phyloP scores from a whole-genome alignment of 2,329 filamentous ascomycete species.

The Cadophora sp. region DNA sequence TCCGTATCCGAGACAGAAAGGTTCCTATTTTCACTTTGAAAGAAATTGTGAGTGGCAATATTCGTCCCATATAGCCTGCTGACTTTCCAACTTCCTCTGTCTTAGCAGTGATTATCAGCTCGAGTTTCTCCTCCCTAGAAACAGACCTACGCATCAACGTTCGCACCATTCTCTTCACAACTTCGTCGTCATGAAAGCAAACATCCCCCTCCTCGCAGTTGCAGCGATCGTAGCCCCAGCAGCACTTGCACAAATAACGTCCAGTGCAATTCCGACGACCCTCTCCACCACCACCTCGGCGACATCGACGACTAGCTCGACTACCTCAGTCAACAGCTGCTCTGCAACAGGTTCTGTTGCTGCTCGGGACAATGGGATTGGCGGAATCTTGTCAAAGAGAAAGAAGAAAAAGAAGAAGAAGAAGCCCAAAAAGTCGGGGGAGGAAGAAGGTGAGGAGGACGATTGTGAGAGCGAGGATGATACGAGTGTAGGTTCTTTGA shows the following conservation, averaged over 20 bases:
- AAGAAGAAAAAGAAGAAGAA: conserved; percentile 1
- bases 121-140: no score
- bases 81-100: no score
- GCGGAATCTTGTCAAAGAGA: neutral
- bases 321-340: neutral
- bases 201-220: neutral
- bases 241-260: neutral
- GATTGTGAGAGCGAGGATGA: neutral
- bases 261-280: neutral
- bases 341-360: neutral
- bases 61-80: no score
- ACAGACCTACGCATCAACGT: no score
- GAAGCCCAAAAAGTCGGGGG: neutral
- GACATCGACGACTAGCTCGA: neutral
- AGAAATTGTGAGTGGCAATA: no score
- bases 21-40: no score
- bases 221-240: neutral
- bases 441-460: neutral
- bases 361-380: neutral
- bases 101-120: no score
- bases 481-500: neutral
- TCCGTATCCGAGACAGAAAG: no score
- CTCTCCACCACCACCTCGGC: neutral
- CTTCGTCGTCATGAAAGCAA: neutral
- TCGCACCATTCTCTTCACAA: no score